Evolutionary conservation across 2,329 filamentous ascomycete species (phyloP), one percentile per base, ranked within the genome.

Genomic region (Hirsutella minnesotensis): DNA sequence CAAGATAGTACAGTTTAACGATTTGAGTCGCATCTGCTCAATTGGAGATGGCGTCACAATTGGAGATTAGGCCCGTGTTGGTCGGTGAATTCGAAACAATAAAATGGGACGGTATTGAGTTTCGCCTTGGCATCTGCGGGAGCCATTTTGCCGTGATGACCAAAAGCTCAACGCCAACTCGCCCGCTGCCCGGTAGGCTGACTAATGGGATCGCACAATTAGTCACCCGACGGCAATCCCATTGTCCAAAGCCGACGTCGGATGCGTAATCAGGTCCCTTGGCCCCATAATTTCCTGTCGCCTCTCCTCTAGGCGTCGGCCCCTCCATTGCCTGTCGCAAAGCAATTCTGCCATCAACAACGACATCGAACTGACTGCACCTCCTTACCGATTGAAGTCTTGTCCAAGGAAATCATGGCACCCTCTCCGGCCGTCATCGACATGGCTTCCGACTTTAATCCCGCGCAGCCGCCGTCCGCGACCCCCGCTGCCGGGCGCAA

Each of bases 371-470:
- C 10, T 22, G 29, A 13, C 39, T 30, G 18, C 34, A 9, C 10
- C 15, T 12, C 15, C 15, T 9, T 3, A 15, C 12, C 35, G 9
- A 16, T 24, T 16, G 8, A 16, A n/a, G 50, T 12, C 24, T 12
- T 27, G 12, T 27, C 12, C 12, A 7, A 27, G 12, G 24, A 27
- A 27, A 27, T 7, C 24, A 74, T 76, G 72, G 62, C 71, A 41
- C 72, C 73, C n/a, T 30, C 24, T 54, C 66, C 69, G 39, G 29
- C 39, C 31, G 58, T 72, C 54, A 67, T 78, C 60, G 75, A 79
- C 56, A 66, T 67, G 34, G 69, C 69, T 49, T 65, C 69, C 54
- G 75, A 79, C 59, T 70, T 77, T 60, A 61, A 63, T 52, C 56
- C 61, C 52, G 47, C 55, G 40, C 36, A 27, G 24, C 24, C 24